A percentile compares a stretch with the other conserved stretches of the same genome.
Evolutionary conservation across 108 stramenopile genomes (phyloP).

Genomic region (Asterionellopsis glacialis): DNA sequence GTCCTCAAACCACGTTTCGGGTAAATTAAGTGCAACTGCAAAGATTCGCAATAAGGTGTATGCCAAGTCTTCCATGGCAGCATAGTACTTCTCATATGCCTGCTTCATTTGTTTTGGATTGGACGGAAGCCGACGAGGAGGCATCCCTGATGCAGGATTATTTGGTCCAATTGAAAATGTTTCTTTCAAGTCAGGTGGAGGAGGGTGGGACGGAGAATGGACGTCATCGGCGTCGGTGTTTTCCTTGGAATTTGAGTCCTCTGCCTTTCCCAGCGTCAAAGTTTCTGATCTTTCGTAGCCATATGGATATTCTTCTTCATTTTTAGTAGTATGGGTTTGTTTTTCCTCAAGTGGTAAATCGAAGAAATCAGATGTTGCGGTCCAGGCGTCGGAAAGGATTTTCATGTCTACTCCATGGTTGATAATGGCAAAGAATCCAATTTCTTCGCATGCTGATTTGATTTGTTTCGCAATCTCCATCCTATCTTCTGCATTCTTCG

Average conservation of each 20-base stretch:
- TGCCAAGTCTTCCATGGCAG: conserved; percentile 64
- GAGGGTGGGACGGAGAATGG: background rate
- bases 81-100: conserved; percentile 53
- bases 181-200: conserved; percentile 66
- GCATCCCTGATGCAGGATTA: conserved; percentile 59
- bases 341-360: conserved; percentile 51
- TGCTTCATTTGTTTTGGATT: conserved; percentile 15
- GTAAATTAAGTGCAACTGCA: conserved; percentile 62
- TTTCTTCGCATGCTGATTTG: conserved; percentile 44
- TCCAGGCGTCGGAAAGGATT: conserved; percentile 40
- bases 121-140: conserved; percentile 51
- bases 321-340: conserved; percentile 17
- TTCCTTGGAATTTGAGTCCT: background rate
- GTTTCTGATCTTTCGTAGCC: conserved; percentile 66
- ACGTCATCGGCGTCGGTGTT: conserved; percentile 4
- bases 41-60: conserved; percentile 45
- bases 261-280: conserved; percentile 32
- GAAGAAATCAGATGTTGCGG: conserved; percentile 58
- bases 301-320: conserved; percentile 62
- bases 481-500: too few species aligned
- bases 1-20: conserved; percentile 44
- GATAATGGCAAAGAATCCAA: conserved; percentile 75
- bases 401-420: conserved; percentile 51
- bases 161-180: conserved; percentile 78
- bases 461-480: conserved; percentile 34